phyloP scores from a whole-genome alignment of 2,329 filamentous ascomycete genomes.

The Hyphodiscus sp. region DNA sequence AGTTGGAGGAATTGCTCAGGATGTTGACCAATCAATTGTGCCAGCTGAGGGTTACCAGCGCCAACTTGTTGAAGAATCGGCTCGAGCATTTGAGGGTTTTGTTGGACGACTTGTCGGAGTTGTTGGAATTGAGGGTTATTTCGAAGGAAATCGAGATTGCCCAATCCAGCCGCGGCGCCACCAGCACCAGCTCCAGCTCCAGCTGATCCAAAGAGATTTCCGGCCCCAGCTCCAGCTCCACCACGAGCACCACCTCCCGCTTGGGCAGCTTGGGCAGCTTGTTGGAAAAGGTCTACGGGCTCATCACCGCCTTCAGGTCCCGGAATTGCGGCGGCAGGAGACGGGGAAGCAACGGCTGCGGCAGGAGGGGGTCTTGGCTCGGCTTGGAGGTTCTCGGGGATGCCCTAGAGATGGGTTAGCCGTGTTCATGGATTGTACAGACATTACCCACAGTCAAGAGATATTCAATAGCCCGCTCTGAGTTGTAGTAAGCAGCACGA shows the following conservation, averaged over 20 bases:
- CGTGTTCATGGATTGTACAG: background rate
- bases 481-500: conserved; percentile 95
- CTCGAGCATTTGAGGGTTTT: conserved; percentile 97
- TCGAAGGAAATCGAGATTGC: conserved; percentile 86
- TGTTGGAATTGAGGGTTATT: conserved; percentile 98
- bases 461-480: conserved; percentile 95
- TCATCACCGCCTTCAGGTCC: conserved; percentile 53
- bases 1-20: conserved; percentile 90
- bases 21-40: conserved; percentile 84
- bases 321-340: conserved; percentile 25
- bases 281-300: conserved; percentile 84
- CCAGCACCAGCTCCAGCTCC: conserved; percentile 39
- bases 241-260: conserved; percentile 39
- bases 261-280: conserved; percentile 62
- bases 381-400: conserved; percentile 76
- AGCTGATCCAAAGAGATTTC: conserved; percentile 19
- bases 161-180: conserved; percentile 47
- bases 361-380: conserved; percentile 50
- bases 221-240: conserved; percentile 40
- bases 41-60: conserved; percentile 88
- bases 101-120: conserved; percentile 91
- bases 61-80: conserved; percentile 95
- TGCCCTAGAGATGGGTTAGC: conserved; percentile 54
- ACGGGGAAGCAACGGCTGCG: conserved; percentile 35
- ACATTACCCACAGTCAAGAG: conserved; percentile 66